Base-by-base conservation (phyloP, 2,329 filamentous ascomycete species). In the Clathrospora elynae region DNA sequence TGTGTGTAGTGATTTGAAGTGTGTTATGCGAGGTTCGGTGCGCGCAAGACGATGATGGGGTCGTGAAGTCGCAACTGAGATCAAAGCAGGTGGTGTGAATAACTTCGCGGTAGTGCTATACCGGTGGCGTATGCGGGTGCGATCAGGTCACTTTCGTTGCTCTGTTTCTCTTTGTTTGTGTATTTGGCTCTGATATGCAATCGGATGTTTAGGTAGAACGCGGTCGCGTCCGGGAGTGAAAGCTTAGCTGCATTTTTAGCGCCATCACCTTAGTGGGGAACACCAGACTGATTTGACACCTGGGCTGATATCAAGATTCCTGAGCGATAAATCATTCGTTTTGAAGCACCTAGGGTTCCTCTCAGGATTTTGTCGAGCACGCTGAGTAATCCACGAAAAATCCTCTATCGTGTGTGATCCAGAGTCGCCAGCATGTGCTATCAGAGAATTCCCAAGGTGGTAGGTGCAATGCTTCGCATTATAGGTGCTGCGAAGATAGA, bases 1-100 rank as follows among this genome's bases (percentile, higher is more conserved):
- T 79, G 49, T 49, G 37, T 43, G 20, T 20, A 23, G n/a, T 34
- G 42, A 6, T 14, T 42, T 49, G 18, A 43, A 16, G 28, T 26
- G 25, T 22, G 16, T 24, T 12, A n/a, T 26, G 12, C 12, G 10
- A 23, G 20, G 6, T 23, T 23, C 10, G 20, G 20, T 6, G 25
- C 6, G 6, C n/a, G 25, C 13, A 6, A 13, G 18, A 30, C 6
- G 24, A 10, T 23, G 35, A 20, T 12, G 34, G 23, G 31, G 16
- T 41, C 47, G 45, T 49, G 51, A 9, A 26, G 31, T n/a, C 25
- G 37, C 22, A 33, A 29, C 20, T 7, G 6, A 7, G 1, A n/a
- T n/a, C n/a, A 10, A 10, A 11, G 26, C 9, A 14, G 6, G 8
- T 3, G 22, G 12, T 25, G 20, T 12, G 12, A 12, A 10, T 6